Percentiles rank a stretch among this genome's conserved stretches.
Evolutionary conservation across 2,329 filamentous ascomycete species (phyloP).

Genomic region (Fusarium lyarnte): DNA sequence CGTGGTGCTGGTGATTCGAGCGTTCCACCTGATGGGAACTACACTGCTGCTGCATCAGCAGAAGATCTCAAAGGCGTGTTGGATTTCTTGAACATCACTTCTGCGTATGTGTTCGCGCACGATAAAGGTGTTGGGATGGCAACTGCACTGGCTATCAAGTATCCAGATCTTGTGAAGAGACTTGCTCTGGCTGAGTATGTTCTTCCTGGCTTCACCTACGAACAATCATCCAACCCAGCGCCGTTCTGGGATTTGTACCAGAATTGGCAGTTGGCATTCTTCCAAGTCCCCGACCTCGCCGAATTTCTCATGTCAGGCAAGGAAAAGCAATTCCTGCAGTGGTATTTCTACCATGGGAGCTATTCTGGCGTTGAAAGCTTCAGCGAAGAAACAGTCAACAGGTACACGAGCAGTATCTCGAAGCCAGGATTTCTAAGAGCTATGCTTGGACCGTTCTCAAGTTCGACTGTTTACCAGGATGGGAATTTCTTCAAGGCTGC

Average conservation of each 20-base stretch:
- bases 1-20: slow-evolving; percentile 54
- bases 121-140: slow-evolving; percentile 58
- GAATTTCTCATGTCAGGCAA: slow-evolving; percentile 56
- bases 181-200: slow-evolving; percentile 53
- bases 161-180: slow-evolving; percentile 48
- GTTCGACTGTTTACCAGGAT: slow-evolving; percentile 46
- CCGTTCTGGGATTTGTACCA: slow-evolving; percentile 53
- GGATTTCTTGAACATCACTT: slow-evolving; percentile 54
- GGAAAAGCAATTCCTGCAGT: slow-evolving; percentile 54
- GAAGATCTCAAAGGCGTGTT: slow-evolving; percentile 51
- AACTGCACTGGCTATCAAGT: slow-evolving; percentile 50
- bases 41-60: slow-evolving; percentile 53
- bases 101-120: slow-evolving; percentile 55
- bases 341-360: slow-evolving; percentile 58
- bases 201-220: slow-evolving; percentile 55
- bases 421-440: slow-evolving; percentile 56
- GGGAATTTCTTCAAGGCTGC: slow-evolving; percentile 48
- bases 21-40: slow-evolving; percentile 51
- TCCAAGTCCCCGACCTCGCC: slow-evolving; percentile 57
- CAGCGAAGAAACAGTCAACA: slow-evolving; percentile 50
- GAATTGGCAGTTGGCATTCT: slow-evolving; percentile 56
- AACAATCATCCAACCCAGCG: slow-evolving; percentile 42
- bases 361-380: slow-evolving; percentile 53
- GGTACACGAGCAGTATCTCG: slow-evolving; percentile 51
- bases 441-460: slow-evolving; percentile 51